A percentile compares a stretch with the other conserved stretches of the same genome.
Evolutionary conservation across 208 protist species (phyloP).

Genomic region (Leishmania guyanensis): DNA sequence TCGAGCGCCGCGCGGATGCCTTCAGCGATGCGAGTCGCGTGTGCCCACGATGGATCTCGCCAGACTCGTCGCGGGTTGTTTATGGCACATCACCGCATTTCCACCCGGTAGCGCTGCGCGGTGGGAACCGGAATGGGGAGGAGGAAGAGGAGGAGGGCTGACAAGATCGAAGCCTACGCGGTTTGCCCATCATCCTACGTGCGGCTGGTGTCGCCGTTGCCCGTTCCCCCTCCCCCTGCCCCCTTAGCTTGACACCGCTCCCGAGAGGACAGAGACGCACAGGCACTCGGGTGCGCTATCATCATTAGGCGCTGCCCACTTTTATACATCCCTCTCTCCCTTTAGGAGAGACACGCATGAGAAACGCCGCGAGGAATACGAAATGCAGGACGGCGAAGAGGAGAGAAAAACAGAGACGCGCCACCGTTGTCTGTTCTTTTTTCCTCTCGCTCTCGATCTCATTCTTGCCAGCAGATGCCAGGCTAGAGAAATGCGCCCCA

Average conservation of each 20-base stretch:
- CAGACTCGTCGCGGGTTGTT: conserved; percentile 21
- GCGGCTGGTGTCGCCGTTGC: background rate
- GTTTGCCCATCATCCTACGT: background rate
- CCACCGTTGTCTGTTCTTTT: background rate
- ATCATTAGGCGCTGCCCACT: background rate
- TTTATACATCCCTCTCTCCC: background rate
- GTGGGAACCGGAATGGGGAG: background rate
- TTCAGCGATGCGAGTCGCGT: background rate
- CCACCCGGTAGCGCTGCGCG: background rate
- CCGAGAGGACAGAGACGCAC: background rate
- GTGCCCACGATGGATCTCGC: conserved; percentile 33
- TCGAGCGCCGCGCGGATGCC: background rate
- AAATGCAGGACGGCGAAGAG: background rate
- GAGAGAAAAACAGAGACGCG: background rate
- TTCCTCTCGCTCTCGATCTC: background rate
- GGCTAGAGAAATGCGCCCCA: background rate
- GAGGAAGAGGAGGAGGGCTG: background rate
- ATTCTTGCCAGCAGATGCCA: background rate
- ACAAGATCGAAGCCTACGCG: background rate
- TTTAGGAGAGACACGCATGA: background rate
- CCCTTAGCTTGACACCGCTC: background rate
- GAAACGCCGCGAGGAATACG: background rate
- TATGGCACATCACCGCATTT: conserved; percentile 21
- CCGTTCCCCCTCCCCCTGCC: background rate
- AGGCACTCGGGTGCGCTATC: background rate